Evolutionary conservation across 768 basidiomycete genomes (phyloP).

Genomic region (Punctularia strigosozonata): DNA sequence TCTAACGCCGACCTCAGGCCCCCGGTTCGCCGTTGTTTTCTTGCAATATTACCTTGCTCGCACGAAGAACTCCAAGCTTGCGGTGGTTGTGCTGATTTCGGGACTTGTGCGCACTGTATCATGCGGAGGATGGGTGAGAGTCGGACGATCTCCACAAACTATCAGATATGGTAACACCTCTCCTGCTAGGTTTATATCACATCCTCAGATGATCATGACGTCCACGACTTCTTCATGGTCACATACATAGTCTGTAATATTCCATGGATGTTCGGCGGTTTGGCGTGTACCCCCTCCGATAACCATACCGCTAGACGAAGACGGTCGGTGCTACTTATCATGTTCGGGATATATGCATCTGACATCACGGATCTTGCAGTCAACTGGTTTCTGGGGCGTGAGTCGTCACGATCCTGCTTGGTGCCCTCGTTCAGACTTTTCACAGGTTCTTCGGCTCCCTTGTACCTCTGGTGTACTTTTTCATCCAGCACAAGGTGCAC

Average conservation of each 20-base stretch:
- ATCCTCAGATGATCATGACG: slow-evolving; percentile 70
- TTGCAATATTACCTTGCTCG: slow-evolving; percentile 52
- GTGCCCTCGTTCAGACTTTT: slow-evolving; percentile 2
- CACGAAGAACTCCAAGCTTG: slow-evolving; percentile 26
- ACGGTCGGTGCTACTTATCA: slow-evolving; percentile 29
- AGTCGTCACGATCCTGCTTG: slow-evolving; percentile 7
- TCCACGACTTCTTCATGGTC: slow-evolving; percentile 84
- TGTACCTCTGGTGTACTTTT: slow-evolving; percentile 71
- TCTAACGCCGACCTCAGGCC: too few relatives aligned
- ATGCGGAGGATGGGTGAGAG: slow-evolving; percentile 90
- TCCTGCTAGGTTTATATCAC: too few relatives aligned
- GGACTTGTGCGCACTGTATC: slow-evolving; percentile 66
- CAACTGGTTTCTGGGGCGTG: slow-evolving; percentile 40
- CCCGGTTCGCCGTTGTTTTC: slow-evolving; percentile 56
- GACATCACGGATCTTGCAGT: slow-evolving; percentile 24
- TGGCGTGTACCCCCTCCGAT: slow-evolving; percentile 35
- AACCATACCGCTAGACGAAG: slow-evolving; percentile 30
- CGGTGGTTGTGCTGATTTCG: slow-evolving; percentile 40
- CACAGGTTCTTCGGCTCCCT: slow-evolving; percentile 61
- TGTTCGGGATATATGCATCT: too few relatives aligned
- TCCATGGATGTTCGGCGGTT: slow-evolving; percentile 81
- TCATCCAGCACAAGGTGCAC: slow-evolving; percentile 76
- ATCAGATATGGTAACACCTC: too few relatives aligned
- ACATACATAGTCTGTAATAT: slow-evolving; percentile 72
- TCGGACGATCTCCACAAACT: too few relatives aligned